Percentiles rank a stretch among this genome's conserved stretches.
phyloP scores from a whole-genome alignment of 805 yeast genomes.

The Sungouiozyma ichnusensis region DNA sequence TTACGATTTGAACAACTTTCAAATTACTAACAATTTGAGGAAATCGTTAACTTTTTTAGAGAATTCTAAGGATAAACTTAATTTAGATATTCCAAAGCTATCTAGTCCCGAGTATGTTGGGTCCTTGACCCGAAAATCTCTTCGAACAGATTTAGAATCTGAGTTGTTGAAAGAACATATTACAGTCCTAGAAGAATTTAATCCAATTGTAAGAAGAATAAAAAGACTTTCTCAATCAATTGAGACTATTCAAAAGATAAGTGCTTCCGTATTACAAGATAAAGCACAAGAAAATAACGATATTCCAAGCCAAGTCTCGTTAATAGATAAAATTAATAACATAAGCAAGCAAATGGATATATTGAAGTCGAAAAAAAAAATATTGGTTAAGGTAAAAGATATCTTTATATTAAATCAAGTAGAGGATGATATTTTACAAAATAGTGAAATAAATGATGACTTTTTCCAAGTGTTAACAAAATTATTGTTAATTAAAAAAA shows the following conservation, averaged over 20 bases:
- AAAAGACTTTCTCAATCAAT: conserved; percentile 24
- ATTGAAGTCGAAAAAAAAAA: conserved; percentile 36
- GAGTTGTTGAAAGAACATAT: conserved; percentile 50
- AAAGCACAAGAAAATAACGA: conserved; percentile 10
- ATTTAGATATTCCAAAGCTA: conserved; percentile 30
- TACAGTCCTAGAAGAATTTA: conserved; percentile 36
- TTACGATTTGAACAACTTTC: conserved; percentile 18
- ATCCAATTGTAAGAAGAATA: conserved; percentile 35
- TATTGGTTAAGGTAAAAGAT: conserved; percentile 44
- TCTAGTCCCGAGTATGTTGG: conserved; percentile 42
- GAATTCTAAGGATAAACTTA: conserved; percentile 16
- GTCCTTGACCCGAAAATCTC: conserved; percentile 46
- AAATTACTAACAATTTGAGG: conserved; percentile 25
- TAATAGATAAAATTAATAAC: conserved; percentile 9
- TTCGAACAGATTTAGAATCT: conserved; percentile 50
- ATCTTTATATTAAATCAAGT: conserved; percentile 60
- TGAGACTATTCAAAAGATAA: conserved; percentile 13
- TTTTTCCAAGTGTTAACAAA: conserved; percentile 53
- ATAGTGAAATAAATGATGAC: conserved; percentile 34
- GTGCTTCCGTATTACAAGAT: conserved; percentile 9
- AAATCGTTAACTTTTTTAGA: conserved; percentile 29
- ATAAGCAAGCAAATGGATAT: conserved; percentile 11
- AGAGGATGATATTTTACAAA: conserved; percentile 52
- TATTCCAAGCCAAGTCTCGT: conserved; percentile 10
- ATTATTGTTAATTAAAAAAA: conserved; percentile 53